phyloP scores from a whole-genome alignment of 2,329 filamentous ascomycete genomes.

The Lecanicillium sp. region DNA sequence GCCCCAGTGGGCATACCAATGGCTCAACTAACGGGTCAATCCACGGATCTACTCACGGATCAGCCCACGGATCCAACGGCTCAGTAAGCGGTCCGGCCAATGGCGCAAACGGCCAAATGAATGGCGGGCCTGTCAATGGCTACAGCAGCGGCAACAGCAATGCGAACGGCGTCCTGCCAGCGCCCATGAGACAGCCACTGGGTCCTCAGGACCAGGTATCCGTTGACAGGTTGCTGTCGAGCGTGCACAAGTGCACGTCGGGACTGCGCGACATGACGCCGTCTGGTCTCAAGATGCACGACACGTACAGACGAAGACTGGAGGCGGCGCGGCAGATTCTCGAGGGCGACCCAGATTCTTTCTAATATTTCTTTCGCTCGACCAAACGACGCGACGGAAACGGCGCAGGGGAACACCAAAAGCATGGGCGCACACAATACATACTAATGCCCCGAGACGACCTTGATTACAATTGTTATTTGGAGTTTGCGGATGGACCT shows the following conservation, averaged over 20 bases:
- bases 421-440: background rate
- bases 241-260: slow-evolving; percentile 54
- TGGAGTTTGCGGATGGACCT: slow-evolving; percentile 8
- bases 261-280: slow-evolving; percentile 50
- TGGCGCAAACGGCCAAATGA: background rate
- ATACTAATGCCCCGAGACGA: slow-evolving; percentile 11
- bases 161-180: slow-evolving; percentile 22
- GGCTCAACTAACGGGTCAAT: background rate
- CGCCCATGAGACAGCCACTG: slow-evolving; percentile 42
- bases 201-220: slow-evolving; percentile 52
- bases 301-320: slow-evolving; percentile 61
- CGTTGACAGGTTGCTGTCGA: slow-evolving; percentile 54
- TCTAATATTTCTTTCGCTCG: background rate
- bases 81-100: background rate
- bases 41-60: no score
- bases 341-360: slow-evolving; percentile 49
- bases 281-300: slow-evolving; percentile 49
- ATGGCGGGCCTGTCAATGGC: no score
- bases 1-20: no score
- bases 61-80: background rate
- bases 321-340: slow-evolving; percentile 69
- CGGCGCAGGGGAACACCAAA: slow-evolving; percentile 6
- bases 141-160: slow-evolving; percentile 23
- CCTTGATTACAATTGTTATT: slow-evolving; percentile 7
- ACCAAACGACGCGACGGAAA: background rate